phyloP scores from a whole-genome alignment of 2,329 filamentous ascomycete genomes.

The Colletotrichum simmondsii region DNA sequence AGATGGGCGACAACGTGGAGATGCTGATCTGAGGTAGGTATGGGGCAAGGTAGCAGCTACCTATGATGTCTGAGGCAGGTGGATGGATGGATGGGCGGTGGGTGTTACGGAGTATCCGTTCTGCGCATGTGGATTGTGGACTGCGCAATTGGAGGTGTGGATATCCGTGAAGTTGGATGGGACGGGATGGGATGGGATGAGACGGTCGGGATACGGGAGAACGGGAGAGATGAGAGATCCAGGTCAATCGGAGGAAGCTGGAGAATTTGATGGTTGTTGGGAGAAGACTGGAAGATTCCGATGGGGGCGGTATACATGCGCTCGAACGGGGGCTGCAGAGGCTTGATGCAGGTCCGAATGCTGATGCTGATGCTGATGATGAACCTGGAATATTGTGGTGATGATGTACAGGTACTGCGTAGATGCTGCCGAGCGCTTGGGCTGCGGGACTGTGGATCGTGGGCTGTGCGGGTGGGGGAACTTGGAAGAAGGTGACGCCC shows the following conservation, averaged over 20 bases:
- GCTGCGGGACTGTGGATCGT: neutral
- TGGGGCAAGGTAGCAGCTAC: neutral
- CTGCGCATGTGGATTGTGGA: neutral
- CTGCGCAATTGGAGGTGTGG: neutral
- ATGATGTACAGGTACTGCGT: neutral
- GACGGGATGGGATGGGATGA: neutral
- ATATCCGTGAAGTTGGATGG: neutral
- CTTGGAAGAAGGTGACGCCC: neutral
- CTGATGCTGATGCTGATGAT: neutral
- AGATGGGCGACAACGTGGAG: constrained; percentile 3
- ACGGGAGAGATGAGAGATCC: neutral
- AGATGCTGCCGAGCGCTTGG: neutral
- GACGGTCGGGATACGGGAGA: too few species aligned
- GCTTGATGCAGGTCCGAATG: neutral
- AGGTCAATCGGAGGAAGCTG: neutral
- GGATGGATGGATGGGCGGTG: neutral
- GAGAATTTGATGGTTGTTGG: neutral
- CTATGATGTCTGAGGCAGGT: neutral
- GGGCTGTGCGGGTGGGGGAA: neutral
- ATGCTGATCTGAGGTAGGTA: neutral
- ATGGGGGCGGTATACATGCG: neutral
- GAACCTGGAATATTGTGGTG: neutral
- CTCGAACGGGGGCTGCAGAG: neutral
- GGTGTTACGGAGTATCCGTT: too few species aligned
- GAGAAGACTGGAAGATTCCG: neutral